phyloP scores from a whole-genome alignment of 176 grass and related monocot species.

The Oryza coarctata region DNA sequence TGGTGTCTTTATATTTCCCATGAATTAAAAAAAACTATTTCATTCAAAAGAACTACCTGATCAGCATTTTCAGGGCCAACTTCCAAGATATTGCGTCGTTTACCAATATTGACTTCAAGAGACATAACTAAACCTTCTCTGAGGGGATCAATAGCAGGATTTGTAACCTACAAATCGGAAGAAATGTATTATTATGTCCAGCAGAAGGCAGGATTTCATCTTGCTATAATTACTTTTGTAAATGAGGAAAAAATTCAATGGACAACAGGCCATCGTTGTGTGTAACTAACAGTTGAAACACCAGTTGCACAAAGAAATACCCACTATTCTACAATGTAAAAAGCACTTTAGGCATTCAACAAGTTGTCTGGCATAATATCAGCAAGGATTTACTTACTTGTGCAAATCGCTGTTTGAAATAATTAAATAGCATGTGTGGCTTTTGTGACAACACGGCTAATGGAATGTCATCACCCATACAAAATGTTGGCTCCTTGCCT shows the following conservation, averaged over 20 bases:
- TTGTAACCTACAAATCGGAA: conserved; percentile 73
- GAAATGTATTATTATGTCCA: conserved; percentile 13
- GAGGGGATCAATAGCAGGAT: conserved; percentile 97
- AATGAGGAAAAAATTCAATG: conserved; percentile 11
- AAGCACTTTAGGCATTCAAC: not conserved
- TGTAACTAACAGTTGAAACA: conserved; percentile 14
- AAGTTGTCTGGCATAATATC: conserved; percentile 12
- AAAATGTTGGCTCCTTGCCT: conserved; percentile 99
- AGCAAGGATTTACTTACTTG: conserved; percentile 65
- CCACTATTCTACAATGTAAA: not conserved
- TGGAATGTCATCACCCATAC: conserved; percentile 99
- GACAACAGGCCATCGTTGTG: not conserved
- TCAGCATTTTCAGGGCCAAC: conserved; percentile 91
- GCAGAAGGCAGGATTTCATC: conserved; percentile 16
- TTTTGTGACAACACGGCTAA: conserved; percentile 89
- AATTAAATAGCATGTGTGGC: conserved; percentile 88
- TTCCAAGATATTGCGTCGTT: conserved; percentile 91
- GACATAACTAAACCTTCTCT: conserved; percentile 99
- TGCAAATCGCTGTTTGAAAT: conserved; percentile 99
- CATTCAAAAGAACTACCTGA: conserved; percentile 65
- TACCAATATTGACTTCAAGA: conserved; percentile 98
- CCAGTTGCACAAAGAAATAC: not conserved
- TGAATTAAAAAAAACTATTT: conserved; percentile 14
- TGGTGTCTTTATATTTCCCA: conserved; percentile 21
- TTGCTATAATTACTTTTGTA: conserved; percentile 9